A percentile compares a stretch with the other conserved stretches of the same genome.
Evolutionary conservation across 1,284 basidiomycete genomes (phyloP).

Genomic region (Microstroma glucosiphilum): DNA sequence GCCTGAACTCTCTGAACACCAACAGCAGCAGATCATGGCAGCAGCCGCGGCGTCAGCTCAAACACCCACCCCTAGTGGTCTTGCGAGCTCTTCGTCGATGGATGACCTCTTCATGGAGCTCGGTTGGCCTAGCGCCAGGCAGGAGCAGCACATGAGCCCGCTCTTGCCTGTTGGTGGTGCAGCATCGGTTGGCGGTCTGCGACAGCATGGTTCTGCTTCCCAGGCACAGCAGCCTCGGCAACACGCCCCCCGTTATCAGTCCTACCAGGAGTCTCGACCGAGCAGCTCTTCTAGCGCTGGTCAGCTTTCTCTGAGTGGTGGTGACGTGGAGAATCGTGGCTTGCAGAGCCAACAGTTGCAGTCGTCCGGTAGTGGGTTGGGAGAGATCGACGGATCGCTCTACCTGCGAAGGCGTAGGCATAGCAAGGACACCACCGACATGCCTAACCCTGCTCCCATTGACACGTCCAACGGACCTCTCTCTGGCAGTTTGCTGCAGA

Average conservation of each 20-base stretch:
- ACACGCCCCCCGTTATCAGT: too few relatives aligned
- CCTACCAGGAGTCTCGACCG: not conserved
- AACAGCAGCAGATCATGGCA: slow-evolving; percentile 20
- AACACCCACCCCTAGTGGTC: not conserved
- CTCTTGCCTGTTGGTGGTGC: not conserved
- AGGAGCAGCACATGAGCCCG: too few relatives aligned
- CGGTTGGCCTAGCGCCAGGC: slow-evolving; percentile 16
- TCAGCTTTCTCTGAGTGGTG: not conserved
- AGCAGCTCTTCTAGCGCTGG: slow-evolving; percentile 1
- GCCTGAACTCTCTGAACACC: slow-evolving; percentile 24
- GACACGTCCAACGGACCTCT: slow-evolving; percentile 13
- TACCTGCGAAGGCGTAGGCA: slow-evolving; percentile 28
- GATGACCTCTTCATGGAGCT: slow-evolving; percentile 28
- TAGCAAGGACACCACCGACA: slow-evolving; percentile 17
- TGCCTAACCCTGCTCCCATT: slow-evolving; percentile 28
- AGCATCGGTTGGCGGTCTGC: not conserved
- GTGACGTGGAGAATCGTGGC: not conserved
- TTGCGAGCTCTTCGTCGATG: slow-evolving; percentile 12
- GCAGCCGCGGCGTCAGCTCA: slow-evolving; percentile 13
- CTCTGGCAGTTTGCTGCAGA: slow-evolving; percentile 8
- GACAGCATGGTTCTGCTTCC: too few relatives aligned
- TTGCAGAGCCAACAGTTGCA: not conserved
- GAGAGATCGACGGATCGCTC: slow-evolving; percentile 13
- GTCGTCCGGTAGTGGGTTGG: not conserved
- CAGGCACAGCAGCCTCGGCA: too few relatives aligned